Base-by-base conservation (phyloP, 257 asterid species). In the Nyctanthes arbortristis region DNA sequence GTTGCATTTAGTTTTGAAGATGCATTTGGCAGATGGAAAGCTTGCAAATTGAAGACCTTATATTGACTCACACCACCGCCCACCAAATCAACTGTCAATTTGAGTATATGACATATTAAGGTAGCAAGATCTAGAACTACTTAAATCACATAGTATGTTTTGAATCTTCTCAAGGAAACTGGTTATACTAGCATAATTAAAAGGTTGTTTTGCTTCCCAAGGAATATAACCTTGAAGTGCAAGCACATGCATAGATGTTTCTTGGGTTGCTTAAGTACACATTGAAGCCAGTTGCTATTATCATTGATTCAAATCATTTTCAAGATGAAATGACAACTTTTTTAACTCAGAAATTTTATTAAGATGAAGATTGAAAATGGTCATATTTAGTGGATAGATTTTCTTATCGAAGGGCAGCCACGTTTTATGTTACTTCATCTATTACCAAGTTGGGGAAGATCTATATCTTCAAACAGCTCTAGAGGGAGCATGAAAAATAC, bases 241-340 rank as follows among this genome's bases (percentile, higher is more conserved):
- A 45, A 45, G 55, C 55, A 43, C n/a, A n/a, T 10, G n/a, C 55
- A 45, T 45, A 45, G n/a, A n/a, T n/a, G n/a, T n/a, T n/a, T n/a
- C n/a, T 45, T 45, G 55, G 55, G 55, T 45, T 45, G 24, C 55
- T 45, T 24, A 45, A n/a, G n/a, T 45, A 45, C 9, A 45, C n/a
- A 45, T 5, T n/a, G 52, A 14, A 40, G 55, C 25, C n/a, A 4
- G 24, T 45, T 45, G 24, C 55, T n/a, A 45, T 5, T 24, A 45
- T 14, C 25, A 45, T 45, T n/a, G 55, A 5, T 43, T 3, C 4
- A 8, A 43, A 16, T 43, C 54, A 14, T 43, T 20, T 45, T 45
- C 55, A 45, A 14, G 24, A 0, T 45, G n/a, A 45, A 14, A 45
- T 14, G 24, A 45, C 25, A 45, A 45, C 24, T 4, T 4, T 8